These are phyloP conservation scores for Usnea hakonensis DNA, from an alignment of 495 filamentous ascomycete genomes.

Conservation along the genomic window DNA sequence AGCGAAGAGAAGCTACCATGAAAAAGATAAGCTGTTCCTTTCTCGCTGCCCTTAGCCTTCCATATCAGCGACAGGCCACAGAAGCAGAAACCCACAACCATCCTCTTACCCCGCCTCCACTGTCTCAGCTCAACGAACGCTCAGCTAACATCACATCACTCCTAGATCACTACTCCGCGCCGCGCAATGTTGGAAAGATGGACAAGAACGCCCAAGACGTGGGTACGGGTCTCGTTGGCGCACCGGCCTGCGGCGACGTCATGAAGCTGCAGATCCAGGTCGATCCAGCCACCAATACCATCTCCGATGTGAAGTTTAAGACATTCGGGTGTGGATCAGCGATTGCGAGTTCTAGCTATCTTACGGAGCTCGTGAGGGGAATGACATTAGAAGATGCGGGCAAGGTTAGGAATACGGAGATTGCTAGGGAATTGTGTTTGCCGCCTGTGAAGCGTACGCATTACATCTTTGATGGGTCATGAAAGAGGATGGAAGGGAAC, in stretches of 20 bases:
- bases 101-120: conserved; percentile 32
- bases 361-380: conserved; percentile 80
- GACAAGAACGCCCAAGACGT: conserved; percentile 77
- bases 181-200: conserved; percentile 92
- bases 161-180: conserved; percentile 88
- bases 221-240: conserved; percentile 94
- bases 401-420: conserved; percentile 90
- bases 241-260: conserved; percentile 89
- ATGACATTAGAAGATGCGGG: conserved; percentile 95
- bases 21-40: conserved; percentile 47
- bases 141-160: conserved; percentile 41
- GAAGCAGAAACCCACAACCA: neutral
- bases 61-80: neutral
- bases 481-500: neutral
- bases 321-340: conserved; percentile 97
- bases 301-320: conserved; percentile 95
- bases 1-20: conserved; percentile 49
- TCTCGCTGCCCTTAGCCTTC: conserved; percentile 22
- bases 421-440: conserved; percentile 90
- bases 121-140: conserved; percentile 20
- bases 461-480: conserved; percentile 24
- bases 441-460: conserved; percentile 90
- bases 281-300: conserved; percentile 78
- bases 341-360: conserved; percentile 82
- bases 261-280: conserved; percentile 99